phyloP scores from a whole-genome alignment of 2,329 filamentous ascomycete species.

The Talaromyces sp. region DNA sequence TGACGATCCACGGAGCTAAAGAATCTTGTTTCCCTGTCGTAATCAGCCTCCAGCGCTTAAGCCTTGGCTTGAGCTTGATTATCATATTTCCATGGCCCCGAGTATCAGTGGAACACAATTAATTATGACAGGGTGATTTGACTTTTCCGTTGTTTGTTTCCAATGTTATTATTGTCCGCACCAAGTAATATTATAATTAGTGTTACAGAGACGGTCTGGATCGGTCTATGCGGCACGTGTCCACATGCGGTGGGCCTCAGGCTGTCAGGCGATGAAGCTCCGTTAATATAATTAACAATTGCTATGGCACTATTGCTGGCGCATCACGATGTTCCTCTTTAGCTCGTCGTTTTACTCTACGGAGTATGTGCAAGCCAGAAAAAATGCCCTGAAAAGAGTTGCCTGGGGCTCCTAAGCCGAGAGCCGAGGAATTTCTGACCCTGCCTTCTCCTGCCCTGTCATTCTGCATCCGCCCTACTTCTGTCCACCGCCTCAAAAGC shows the following conservation, averaged over 20 bases:
- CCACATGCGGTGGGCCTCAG: slow-evolving; percentile 5
- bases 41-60: neutral
- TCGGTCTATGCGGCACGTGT: slow-evolving; percentile 6
- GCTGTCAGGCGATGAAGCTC: neutral
- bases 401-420: neutral
- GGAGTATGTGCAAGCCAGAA: neutral
- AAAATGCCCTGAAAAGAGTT: neutral
- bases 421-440: neutral
- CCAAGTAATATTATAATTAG: neutral
- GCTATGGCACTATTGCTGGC: too few relatives aligned
- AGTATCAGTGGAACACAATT: too few relatives aligned
- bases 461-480: neutral
- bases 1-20: neutral
- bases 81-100: too few relatives aligned
- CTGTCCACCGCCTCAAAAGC: neutral
- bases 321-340: neutral
- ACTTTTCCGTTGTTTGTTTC: neutral
- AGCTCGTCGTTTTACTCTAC: neutral
- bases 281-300: too few relatives aligned
- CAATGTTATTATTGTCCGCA: neutral
- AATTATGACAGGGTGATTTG: neutral
- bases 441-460: too few relatives aligned
- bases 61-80: too few relatives aligned
- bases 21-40: neutral
- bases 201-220: neutral